Conservation (phyloP, 2,329 filamentous ascomycete genomes). For the Botrytis hyacinthi region DNA sequence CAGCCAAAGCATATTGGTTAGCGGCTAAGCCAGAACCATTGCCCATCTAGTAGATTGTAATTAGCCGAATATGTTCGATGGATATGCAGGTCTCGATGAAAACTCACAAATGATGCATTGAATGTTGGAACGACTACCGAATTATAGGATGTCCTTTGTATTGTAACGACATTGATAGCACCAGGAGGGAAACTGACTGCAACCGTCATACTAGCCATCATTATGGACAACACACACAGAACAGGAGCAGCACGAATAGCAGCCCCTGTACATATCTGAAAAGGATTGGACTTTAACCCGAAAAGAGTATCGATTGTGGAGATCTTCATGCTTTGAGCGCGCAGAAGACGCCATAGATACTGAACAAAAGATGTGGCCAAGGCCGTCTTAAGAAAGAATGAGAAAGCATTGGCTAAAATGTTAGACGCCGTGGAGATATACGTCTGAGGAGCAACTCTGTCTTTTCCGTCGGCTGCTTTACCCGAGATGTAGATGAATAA, state of each 20-base stretch:
- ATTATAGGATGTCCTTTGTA: slow-evolving; percentile 13
- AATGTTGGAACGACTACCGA: slow-evolving; percentile 25
- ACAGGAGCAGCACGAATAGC: slow-evolving; percentile 26
- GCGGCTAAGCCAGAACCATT: slow-evolving; percentile 28
- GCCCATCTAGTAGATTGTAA: slow-evolving; percentile 27
- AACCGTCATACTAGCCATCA: slow-evolving; percentile 27
- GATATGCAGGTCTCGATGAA: no score
- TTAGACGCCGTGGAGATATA: slow-evolving; percentile 32
- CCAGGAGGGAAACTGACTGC: slow-evolving; percentile 30
- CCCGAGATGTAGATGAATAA: slow-evolving; percentile 30
- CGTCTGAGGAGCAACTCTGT: slow-evolving; percentile 27
- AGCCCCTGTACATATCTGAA: slow-evolving; percentile 22
- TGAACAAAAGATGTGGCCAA: slow-evolving; percentile 28
- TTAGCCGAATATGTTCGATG: background rate
- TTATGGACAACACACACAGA: slow-evolving; percentile 25
- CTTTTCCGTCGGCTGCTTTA: slow-evolving; percentile 27
- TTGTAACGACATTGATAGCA: slow-evolving; percentile 27
- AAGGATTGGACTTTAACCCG: slow-evolving; percentile 26
- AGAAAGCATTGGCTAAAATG: slow-evolving; percentile 31
- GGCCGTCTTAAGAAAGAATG: slow-evolving; percentile 23
- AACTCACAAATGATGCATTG: slow-evolving; percentile 31
- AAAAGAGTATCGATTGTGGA: slow-evolving; percentile 32
- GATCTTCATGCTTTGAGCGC: slow-evolving; percentile 29
- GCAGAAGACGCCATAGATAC: slow-evolving; percentile 30
- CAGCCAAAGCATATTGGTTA: slow-evolving; percentile 23